These are phyloP conservation scores for Trichophyton simii DNA, from an alignment of 2,329 filamentous ascomycete species.

Conservation along the genomic window DNA sequence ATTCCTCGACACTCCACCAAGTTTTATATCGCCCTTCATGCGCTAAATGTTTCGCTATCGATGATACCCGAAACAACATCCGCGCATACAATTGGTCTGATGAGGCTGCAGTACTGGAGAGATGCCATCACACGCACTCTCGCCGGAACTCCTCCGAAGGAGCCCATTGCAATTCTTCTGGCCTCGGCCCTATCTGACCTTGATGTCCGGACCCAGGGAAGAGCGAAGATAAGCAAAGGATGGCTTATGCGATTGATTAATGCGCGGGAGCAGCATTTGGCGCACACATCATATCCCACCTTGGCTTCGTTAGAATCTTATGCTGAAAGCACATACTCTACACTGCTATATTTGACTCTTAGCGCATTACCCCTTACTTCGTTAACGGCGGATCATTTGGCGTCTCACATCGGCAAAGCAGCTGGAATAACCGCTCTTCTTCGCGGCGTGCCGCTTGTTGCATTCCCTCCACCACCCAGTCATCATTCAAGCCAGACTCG, in stretches of 20 bases:
- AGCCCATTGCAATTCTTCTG: conserved; percentile 79
- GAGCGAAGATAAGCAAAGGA: conserved; percentile 48
- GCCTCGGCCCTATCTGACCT: conserved; percentile 56
- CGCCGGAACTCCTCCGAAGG: conserved; percentile 65
- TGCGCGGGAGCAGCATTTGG: conserved; percentile 69
- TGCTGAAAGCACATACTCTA: conserved; percentile 89
- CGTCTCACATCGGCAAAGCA: conserved; percentile 90
- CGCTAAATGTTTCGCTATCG: conserved; percentile 85
- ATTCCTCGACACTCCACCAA: conserved; percentile 62
- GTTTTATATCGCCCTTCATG: conserved; percentile 79
- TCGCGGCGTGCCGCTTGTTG: conserved; percentile 78
- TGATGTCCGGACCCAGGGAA: conserved; percentile 34
- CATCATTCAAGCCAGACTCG: conserved; percentile 40
- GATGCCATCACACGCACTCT: conserved; percentile 71
- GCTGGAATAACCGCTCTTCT: conserved; percentile 76
- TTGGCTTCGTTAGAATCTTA: conserved; percentile 70
- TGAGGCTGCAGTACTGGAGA: conserved; percentile 93
- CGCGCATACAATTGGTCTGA: conserved; percentile 68
- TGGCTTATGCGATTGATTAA: conserved; percentile 68
- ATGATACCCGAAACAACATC: conserved; percentile 82
- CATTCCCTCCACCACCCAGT: conserved; percentile 55
- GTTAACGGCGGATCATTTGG: conserved; percentile 79
- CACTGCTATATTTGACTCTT: conserved; percentile 75
- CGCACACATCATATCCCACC: conserved; percentile 66
- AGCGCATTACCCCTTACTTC: conserved; percentile 68